Conservation (phyloP, 179 eudicot genomes). For the Beta lomatogona region DNA sequence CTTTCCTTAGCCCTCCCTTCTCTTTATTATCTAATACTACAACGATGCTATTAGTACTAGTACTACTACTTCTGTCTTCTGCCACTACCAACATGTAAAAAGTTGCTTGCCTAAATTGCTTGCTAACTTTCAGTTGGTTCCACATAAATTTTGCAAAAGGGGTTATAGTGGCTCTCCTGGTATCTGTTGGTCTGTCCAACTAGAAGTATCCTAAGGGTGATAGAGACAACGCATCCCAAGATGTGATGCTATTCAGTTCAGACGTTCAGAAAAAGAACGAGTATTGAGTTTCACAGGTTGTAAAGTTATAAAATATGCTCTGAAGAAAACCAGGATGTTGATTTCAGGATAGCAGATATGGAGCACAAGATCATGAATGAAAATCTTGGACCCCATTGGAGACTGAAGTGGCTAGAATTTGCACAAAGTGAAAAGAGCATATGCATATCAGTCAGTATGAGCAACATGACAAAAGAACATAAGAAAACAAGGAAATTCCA, state of each 20-base stretch:
- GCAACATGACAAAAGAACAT: neutral
- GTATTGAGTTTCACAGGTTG: neutral
- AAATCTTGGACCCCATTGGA: neutral
- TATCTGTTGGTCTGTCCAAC: neutral
- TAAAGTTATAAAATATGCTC: neutral
- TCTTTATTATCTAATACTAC: neutral
- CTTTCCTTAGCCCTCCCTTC: neutral
- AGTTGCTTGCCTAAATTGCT: too few species aligned
- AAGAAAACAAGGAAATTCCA: neutral
- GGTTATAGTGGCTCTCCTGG: neutral
- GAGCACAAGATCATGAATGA: neutral
- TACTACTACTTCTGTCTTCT: neutral
- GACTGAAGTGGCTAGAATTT: neutral
- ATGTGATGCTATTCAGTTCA: neutral
- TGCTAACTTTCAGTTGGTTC: too few species aligned
- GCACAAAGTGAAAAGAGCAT: neutral
- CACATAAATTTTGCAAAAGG: neutral
- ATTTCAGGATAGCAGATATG: neutral
- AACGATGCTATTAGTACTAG: neutral
- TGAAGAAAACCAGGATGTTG: neutral
- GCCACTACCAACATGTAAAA: neutral
- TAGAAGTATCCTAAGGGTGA: neutral
- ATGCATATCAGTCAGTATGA: neutral
- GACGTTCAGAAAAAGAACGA: neutral
- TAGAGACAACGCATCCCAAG: neutral